Conservation (phyloP, 2,329 filamentous ascomycete species). For the Sclerotinia minor region DNA sequence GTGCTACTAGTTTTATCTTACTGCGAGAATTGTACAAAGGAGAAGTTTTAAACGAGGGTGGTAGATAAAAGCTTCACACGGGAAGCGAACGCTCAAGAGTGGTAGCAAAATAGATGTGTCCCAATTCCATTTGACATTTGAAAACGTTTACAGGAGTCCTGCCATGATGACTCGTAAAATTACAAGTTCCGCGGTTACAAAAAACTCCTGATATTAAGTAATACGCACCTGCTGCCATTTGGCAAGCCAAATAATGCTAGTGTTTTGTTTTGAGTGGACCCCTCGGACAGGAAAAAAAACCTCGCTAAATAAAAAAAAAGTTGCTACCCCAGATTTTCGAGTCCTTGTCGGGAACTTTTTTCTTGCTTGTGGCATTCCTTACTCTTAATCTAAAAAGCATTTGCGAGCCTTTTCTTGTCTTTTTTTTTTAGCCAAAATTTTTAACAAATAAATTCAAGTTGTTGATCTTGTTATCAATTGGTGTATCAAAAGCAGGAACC, state of each 20-base stretch:
- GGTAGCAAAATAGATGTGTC: conserved; percentile 39
- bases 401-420: background rate
- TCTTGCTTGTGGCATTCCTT: conserved; percentile 5
- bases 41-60: conserved; percentile 24
- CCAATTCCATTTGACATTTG: conserved; percentile 32
- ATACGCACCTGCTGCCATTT: background rate
- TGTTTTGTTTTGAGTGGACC: conserved; percentile 9
- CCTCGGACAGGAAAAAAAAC: conserved; percentile 26
- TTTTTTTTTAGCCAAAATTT: background rate
- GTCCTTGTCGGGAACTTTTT: background rate
- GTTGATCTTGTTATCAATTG: background rate
- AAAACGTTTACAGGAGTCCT: background rate
- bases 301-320: conserved; percentile 28
- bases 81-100: conserved; percentile 27
- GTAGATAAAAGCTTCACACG: conserved; percentile 34
- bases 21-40: conserved; percentile 38
- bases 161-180: background rate
- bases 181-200: background rate
- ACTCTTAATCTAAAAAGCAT: background rate
- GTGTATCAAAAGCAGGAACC: background rate
- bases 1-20: conserved; percentile 43
- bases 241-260: background rate
- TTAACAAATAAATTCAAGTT: too few species aligned
- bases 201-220: background rate
- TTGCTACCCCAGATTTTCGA: conserved; percentile 17